Percentiles rank a stretch among this genome's conserved stretches.
Conservation (phyloP, 805 yeast species). For the Jamesozyma jinghongensis region DNA sequence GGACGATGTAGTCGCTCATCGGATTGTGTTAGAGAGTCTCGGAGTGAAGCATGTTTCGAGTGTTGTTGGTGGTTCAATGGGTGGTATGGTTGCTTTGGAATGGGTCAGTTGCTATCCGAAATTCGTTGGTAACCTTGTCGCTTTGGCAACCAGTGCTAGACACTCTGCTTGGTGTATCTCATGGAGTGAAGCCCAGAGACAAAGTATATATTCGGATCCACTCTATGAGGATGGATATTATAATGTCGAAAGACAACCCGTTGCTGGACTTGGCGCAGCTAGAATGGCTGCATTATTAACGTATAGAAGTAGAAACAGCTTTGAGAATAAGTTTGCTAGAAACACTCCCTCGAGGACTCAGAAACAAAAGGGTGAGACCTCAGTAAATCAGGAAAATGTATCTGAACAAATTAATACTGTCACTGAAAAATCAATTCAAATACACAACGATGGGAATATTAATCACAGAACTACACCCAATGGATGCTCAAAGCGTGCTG, state of each 20-base stretch:
- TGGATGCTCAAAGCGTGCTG: slow-evolving; percentile 1
- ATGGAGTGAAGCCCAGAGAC: slow-evolving; percentile 98
- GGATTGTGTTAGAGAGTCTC: slow-evolving; percentile 63
- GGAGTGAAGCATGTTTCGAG: slow-evolving; percentile 75
- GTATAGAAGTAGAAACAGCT: slow-evolving; percentile 84
- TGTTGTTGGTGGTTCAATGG: slow-evolving; percentile 97
- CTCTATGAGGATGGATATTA: slow-evolving; percentile 88
- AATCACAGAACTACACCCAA: slow-evolving; percentile 9
- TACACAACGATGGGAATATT: slow-evolving; percentile 78
- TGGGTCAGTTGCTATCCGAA: slow-evolving; percentile 58
- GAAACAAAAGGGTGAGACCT: slow-evolving; percentile 21
- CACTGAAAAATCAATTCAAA: slow-evolving; percentile 67
- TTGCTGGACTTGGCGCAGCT: slow-evolving; percentile 85
- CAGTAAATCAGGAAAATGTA: background rate
- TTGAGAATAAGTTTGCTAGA: slow-evolving; percentile 88
- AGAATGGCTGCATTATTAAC: slow-evolving; percentile 94
- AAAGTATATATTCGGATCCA: slow-evolving; percentile 91
- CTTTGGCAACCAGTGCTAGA: slow-evolving; percentile 88
- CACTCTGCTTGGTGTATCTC: slow-evolving; percentile 98
- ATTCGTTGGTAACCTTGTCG: slow-evolving; percentile 64
- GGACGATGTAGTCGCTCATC: slow-evolving; percentile 81
- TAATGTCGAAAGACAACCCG: slow-evolving; percentile 67
- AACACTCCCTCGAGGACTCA: slow-evolving; percentile 43
- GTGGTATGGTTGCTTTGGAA: slow-evolving; percentile 93
- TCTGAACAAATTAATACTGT: slow-evolving; percentile 34